phyloP scores from a whole-genome alignment of 352 stramenopile species.

The Blastocystis sp. region DNA sequence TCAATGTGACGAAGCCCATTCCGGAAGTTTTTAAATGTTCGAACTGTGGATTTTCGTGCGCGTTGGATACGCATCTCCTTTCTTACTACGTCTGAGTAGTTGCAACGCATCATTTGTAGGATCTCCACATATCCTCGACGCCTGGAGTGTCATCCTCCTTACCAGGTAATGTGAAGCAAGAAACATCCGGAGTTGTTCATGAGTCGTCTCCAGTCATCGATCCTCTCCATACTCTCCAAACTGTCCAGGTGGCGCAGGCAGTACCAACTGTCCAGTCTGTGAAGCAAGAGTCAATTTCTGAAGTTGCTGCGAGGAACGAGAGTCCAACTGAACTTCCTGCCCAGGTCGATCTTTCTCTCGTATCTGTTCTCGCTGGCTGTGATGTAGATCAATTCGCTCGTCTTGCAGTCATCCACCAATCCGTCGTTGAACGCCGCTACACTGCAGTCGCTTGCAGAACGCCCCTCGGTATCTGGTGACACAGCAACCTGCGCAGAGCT shows the following conservation, averaged over 20 bases:
- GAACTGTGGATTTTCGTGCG: slow-evolving; percentile 27
- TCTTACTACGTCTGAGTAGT: background rate
- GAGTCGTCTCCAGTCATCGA: background rate
- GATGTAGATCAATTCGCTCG: background rate
- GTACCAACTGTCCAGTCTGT: background rate
- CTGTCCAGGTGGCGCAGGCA: background rate
- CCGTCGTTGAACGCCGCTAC: background rate
- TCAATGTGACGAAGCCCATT: slow-evolving; percentile 12
- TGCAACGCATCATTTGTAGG: background rate
- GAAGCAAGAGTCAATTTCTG: background rate
- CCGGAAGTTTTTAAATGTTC: slow-evolving; percentile 44
- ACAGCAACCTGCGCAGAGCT: background rate
- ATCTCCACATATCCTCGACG: background rate
- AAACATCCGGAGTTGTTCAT: background rate
- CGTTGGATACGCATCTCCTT: slow-evolving; percentile 34
- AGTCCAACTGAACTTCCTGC: background rate
- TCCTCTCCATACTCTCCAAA: background rate
- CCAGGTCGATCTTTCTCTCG: background rate
- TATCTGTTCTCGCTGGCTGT: background rate
- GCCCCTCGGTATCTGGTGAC: background rate
- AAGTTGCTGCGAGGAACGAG: background rate
- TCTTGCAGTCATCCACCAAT: background rate
- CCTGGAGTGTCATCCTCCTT: background rate
- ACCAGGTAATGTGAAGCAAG: background rate
- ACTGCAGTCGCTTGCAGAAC: background rate